Conservation (phyloP, 257 asterid species). For the Buddleja alternifolia region DNA sequence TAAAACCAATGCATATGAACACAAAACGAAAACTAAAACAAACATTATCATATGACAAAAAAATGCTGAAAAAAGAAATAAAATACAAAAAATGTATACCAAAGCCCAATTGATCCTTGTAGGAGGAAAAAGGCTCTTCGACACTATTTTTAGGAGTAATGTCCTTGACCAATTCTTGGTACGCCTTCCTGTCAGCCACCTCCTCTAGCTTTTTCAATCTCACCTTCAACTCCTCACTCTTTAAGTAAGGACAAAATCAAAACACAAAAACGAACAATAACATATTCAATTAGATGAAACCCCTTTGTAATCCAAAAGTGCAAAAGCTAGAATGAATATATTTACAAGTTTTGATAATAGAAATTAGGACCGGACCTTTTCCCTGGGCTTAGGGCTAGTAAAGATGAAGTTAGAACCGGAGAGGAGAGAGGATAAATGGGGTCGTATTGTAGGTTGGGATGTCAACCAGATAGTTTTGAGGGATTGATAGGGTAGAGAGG, state of each 20-base stretch:
- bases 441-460: conserved; percentile 48
- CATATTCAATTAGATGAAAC: not conserved
- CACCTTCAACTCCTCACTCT: conserved; percentile 79
- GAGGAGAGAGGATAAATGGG: conserved; percentile 48
- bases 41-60: not conserved
- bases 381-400: conserved; percentile 78
- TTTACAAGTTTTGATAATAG: no score
- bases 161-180: conserved; percentile 86
- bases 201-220: conserved; percentile 76
- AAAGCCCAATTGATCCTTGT: conserved; percentile 93
- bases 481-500: conserved; percentile 64
- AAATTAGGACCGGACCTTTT: conserved; percentile 56
- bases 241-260: not conserved
- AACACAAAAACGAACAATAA: not conserved
- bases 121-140: conserved; percentile 90
- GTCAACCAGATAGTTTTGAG: conserved; percentile 70
- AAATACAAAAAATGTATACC: conserved; percentile 43
- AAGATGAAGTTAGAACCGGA: conserved; percentile 61
- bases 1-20: not conserved
- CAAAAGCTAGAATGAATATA: no score
- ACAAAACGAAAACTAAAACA: not conserved
- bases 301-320: no score
- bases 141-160: conserved; percentile 67
- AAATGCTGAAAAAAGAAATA: not conserved
- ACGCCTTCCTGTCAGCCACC: conserved; percentile 83